Evolutionary conservation across 1,284 basidiomycete species (phyloP).

Genomic region (Chalciporus sp.): DNA sequence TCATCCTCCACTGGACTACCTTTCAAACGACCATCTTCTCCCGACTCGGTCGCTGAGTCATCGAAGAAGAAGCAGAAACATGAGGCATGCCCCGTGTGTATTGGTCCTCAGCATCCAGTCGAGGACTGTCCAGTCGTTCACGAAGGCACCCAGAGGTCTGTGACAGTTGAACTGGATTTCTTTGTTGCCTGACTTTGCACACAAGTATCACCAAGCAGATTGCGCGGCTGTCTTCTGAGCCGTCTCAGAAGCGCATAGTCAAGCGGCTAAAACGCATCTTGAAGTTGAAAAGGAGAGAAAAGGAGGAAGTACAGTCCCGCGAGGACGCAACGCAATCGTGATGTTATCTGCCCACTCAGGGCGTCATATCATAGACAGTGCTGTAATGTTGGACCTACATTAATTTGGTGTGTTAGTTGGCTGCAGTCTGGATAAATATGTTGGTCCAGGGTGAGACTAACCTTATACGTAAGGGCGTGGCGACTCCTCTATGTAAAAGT

Average conservation of each 20-base stretch:
- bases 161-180: background rate
- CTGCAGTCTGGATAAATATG: too few species aligned
- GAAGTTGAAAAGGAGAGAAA: conserved; percentile 40
- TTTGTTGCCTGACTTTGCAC: conserved; percentile 9
- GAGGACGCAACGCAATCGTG: conserved; percentile 8
- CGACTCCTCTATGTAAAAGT: conserved; percentile 25
- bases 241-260: conserved; percentile 40
- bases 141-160: conserved; percentile 54
- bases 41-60: conserved; percentile 22
- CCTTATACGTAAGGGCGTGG: conserved; percentile 29
- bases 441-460: conserved; percentile 1
- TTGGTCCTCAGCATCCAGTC: conserved; percentile 44
- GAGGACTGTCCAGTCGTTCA: conserved; percentile 55
- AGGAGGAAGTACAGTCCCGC: background rate
- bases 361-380: conserved; percentile 10
- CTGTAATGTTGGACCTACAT: conserved; percentile 21
- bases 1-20: conserved; percentile 17
- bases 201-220: conserved; percentile 52
- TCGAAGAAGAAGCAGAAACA: conserved; percentile 43
- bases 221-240: conserved; percentile 45
- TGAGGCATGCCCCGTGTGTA: conserved; percentile 49
- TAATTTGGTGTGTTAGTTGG: background rate
- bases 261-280: conserved; percentile 48
- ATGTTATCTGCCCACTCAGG: too few species aligned
- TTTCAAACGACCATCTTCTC: conserved; percentile 43